These are phyloP conservation scores for Xanthoparmelia taractica DNA, from an alignment of 495 filamentous ascomycete genomes.

Conservation along the genomic window DNA sequence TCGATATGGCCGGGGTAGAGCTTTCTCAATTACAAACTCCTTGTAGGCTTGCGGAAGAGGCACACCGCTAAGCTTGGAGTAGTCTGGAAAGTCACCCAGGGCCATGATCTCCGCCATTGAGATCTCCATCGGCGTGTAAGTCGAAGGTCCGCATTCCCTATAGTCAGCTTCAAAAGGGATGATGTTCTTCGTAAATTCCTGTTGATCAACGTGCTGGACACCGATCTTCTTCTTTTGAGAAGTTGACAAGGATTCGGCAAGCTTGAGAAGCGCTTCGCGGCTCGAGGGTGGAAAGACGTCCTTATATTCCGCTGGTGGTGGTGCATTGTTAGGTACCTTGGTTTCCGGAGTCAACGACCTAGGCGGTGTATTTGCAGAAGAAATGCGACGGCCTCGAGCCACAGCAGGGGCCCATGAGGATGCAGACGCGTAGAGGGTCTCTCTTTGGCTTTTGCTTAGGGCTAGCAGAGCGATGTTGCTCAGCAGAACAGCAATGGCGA, in stretches of 20 bases:
- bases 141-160: conserved; percentile 30
- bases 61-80: conserved; percentile 69
- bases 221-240: conserved; percentile 23
- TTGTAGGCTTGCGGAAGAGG: conserved; percentile 60
- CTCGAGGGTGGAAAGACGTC: conserved; percentile 51
- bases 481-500: conserved; percentile 18
- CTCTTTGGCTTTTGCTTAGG: conserved; percentile 25
- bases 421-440: conserved; percentile 24
- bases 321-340: conserved; percentile 28
- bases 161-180: conserved; percentile 43
- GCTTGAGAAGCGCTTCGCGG: conserved; percentile 40
- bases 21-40: conserved; percentile 58
- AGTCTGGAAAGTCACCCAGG: conserved; percentile 78
- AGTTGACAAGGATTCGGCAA: conserved; percentile 24
- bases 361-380: conserved; percentile 46
- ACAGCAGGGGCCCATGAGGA: conserved; percentile 21
- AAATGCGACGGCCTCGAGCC: conserved; percentile 33
- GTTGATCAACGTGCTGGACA: conserved; percentile 24
- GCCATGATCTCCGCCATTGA: conserved; percentile 63
- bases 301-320: conserved; percentile 34
- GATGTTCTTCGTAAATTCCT: conserved; percentile 31
- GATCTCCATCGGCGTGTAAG: conserved; percentile 52
- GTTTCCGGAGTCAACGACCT: conserved; percentile 50
- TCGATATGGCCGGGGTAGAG: conserved; percentile 61
- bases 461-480: conserved; percentile 26